Evolutionary conservation across 1,284 basidiomycete species (phyloP).

Genomic region (Agaricales sp.): DNA sequence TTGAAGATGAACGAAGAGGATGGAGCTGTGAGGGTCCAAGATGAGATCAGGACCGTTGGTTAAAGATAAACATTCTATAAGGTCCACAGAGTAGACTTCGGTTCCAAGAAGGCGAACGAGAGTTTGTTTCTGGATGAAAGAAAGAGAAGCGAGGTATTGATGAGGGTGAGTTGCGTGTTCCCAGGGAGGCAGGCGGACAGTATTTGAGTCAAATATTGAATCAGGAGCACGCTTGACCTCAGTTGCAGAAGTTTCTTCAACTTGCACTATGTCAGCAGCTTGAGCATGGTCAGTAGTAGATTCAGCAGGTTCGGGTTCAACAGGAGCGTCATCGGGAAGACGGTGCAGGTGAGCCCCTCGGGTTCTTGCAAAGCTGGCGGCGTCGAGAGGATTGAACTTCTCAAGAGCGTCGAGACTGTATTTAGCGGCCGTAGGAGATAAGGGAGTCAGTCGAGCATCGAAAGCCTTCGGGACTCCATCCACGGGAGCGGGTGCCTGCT

Average conservation of each 20-base stretch:
- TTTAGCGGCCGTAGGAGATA: not conserved
- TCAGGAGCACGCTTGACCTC: constrained; percentile 19
- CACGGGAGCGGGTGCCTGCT: no score
- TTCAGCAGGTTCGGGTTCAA: not conserved
- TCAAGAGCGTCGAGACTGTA: not conserved
- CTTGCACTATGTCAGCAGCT: not conserved
- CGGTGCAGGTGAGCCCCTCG: no score
- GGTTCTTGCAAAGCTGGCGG: not conserved
- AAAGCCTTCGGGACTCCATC: no score
- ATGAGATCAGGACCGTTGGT: constrained; percentile 41
- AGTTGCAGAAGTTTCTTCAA: not conserved
- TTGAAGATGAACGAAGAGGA: constrained; percentile 14
- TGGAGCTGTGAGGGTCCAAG: constrained; percentile 43
- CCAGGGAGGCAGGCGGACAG: constrained; percentile 32
- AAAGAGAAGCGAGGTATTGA: constrained; percentile 56
- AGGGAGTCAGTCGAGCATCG: no score
- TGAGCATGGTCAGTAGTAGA: not conserved
- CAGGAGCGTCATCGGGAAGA: no score
- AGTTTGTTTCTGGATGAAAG: constrained; percentile 53
- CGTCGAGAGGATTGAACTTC: not conserved
- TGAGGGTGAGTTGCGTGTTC: constrained; percentile 30
- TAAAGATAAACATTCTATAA: constrained; percentile 52
- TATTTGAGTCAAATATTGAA: constrained; percentile 37
- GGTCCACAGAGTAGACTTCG: constrained; percentile 32
- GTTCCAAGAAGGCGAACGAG: constrained; percentile 41